Conservation (phyloP, 257 asterid species). For the Oldenlandia corymbosa region DNA sequence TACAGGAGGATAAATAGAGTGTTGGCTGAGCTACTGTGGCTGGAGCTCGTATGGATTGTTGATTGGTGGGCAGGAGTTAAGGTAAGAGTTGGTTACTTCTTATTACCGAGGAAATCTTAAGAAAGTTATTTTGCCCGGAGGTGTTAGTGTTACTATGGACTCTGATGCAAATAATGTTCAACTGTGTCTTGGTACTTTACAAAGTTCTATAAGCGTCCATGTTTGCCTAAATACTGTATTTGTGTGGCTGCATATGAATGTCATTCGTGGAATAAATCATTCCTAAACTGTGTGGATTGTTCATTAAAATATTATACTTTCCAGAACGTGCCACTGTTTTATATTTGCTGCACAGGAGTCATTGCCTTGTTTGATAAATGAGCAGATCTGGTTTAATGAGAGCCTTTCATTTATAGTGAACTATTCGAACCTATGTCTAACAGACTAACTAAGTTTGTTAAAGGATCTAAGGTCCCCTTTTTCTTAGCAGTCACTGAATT, state of each 20-base stretch:
- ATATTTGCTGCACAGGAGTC: neutral
- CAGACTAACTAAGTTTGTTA: neutral
- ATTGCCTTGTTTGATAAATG: neutral
- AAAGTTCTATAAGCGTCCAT: too few relatives aligned
- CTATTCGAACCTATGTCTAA: neutral
- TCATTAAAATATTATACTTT: too few relatives aligned
- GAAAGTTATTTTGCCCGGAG: too few relatives aligned
- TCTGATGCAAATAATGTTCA: too few relatives aligned
- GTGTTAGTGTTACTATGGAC: too few relatives aligned
- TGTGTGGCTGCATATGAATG: too few relatives aligned
- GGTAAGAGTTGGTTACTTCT: conserved; percentile 35
- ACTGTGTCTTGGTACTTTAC: too few relatives aligned
- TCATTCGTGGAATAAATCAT: too few relatives aligned
- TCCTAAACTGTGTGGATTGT: too few relatives aligned
- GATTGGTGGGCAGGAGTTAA: conserved; percentile 98
- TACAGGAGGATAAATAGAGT: conserved; percentile 76
- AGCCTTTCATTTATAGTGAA: neutral
- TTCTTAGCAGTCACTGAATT: neutral
- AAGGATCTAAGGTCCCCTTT: neutral
- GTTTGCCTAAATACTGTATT: too few relatives aligned
- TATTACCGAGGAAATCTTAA: too few relatives aligned
- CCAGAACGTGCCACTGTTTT: neutral
- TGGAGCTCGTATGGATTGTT: conserved; percentile 90
- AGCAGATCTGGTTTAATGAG: neutral
- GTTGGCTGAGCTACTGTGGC: conserved; percentile 80